These are phyloP conservation scores for Melampsora americana DNA, from an alignment of 1,284 basidiomycete genomes.

Conservation along the genomic window DNA sequence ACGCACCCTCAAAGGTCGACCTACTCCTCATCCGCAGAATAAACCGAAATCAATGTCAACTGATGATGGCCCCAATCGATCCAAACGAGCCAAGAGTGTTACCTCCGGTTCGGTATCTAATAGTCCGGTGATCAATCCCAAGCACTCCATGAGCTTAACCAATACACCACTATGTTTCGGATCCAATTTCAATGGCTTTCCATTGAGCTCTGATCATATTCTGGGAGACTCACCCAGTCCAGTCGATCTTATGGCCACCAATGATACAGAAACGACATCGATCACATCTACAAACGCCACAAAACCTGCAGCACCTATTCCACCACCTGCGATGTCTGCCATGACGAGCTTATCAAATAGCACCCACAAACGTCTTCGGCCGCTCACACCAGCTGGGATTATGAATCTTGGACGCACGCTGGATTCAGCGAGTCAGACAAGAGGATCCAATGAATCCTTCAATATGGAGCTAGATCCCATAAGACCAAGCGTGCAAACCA, in stretches of 20 bases:
- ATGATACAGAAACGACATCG: constrained; percentile 52
- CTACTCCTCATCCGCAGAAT: constrained; percentile 22
- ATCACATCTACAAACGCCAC: constrained; percentile 47
- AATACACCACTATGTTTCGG: constrained; percentile 4
- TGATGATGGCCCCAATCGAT: constrained; percentile 57
- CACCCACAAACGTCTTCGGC: constrained; percentile 59
- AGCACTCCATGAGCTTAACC: constrained; percentile 20
- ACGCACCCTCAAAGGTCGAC: constrained; percentile 21
- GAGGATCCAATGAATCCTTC: constrained; percentile 47
- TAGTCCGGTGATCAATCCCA: constrained; percentile 16
- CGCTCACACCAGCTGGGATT: constrained; percentile 78
- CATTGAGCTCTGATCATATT: constrained; percentile 1
- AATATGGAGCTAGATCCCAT: background rate
- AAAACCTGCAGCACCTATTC: constrained; percentile 22
- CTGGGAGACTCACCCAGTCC: constrained; percentile 65
- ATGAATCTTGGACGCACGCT: constrained; percentile 72
- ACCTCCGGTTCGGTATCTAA: constrained; percentile 50
- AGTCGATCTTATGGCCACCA: constrained; percentile 67
- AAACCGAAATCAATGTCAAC: constrained; percentile 47
- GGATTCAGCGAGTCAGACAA: constrained; percentile 58
- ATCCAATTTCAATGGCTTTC: constrained; percentile 6
- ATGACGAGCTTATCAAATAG: constrained; percentile 44
- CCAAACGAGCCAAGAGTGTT: constrained; percentile 50
- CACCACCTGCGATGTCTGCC: background rate
- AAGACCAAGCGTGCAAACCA: too few relatives aligned